phyloP scores from a whole-genome alignment of 1,139 yeast genomes.

The Tardiomyces digboiensis region DNA sequence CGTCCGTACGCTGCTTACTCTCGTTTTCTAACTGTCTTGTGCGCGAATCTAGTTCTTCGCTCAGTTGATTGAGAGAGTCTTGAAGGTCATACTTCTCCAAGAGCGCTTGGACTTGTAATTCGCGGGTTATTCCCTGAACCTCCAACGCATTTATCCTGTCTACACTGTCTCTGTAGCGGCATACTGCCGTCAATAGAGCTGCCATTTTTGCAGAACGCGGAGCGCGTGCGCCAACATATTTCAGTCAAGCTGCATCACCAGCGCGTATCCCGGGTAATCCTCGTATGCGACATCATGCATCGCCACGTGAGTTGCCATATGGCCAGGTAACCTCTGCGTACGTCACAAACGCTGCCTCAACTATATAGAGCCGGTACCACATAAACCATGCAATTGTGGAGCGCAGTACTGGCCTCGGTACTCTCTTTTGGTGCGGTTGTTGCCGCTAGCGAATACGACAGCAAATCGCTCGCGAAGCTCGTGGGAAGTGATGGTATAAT shows the following conservation, averaged over 20 bases:
- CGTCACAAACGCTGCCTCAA: too few relatives aligned
- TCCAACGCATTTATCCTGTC: neutral
- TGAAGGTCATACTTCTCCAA: neutral
- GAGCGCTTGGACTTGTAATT: neutral
- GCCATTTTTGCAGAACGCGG: neutral
- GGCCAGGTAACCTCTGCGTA: too few relatives aligned
- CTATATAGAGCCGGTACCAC: too few relatives aligned
- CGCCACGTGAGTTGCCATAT: too few relatives aligned
- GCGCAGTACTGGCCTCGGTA: too few relatives aligned
- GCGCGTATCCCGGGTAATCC: too few relatives aligned
- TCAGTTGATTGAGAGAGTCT: neutral
- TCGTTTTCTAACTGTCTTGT: neutral
- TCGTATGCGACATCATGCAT: too few relatives aligned
- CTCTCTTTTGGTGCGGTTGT: neutral
- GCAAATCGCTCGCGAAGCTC: constrained; percentile 1
- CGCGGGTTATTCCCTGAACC: neutral
- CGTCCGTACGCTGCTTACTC: neutral
- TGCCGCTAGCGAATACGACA: neutral
- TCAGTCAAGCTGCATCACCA: too few relatives aligned
- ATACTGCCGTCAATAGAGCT: neutral
- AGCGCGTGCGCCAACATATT: too few relatives aligned
- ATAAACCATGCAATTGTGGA: neutral
- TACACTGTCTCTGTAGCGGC: neutral
- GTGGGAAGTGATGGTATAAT: constrained; percentile 28
- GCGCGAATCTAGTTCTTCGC: neutral